These are phyloP conservation scores for Aureobasidium uvarum DNA, from an alignment of 2,329 filamentous ascomycete species.

Conservation along the genomic window DNA sequence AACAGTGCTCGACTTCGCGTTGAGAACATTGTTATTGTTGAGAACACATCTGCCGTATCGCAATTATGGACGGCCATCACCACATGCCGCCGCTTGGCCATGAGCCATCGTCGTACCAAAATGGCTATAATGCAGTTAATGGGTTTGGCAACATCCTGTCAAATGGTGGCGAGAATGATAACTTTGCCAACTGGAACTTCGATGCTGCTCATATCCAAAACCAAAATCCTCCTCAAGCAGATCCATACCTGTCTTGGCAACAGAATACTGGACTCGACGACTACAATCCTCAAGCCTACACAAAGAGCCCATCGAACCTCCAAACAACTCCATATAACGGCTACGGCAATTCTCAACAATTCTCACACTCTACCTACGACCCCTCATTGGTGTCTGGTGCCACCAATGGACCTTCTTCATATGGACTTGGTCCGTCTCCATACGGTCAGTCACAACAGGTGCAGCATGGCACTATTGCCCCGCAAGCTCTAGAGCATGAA, in stretches of 20 bases:
- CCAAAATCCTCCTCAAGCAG: conserved; percentile 27
- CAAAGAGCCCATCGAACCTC: conserved; percentile 29
- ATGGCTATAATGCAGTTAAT: conserved; percentile 31
- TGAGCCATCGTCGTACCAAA: conserved; percentile 31
- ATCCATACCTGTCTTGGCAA: conserved; percentile 30
- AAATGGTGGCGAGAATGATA: conserved; percentile 24
- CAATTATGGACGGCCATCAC: conserved; percentile 28
- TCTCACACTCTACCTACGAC: conserved; percentile 26
- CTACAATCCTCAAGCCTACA: conserved; percentile 31
- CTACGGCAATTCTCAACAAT: conserved; percentile 29
- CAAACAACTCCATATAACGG: conserved; percentile 28
- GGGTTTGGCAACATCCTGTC: conserved; percentile 22
- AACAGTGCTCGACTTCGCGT: conserved; percentile 12
- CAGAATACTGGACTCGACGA: conserved; percentile 28
- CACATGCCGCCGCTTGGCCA: conserved; percentile 34
- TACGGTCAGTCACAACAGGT: conserved; percentile 29
- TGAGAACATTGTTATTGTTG: conserved; percentile 8
- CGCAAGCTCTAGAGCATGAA: conserved; percentile 35
- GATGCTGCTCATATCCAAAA: conserved; percentile 25
- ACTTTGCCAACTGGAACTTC: conserved; percentile 27
- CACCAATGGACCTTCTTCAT: conserved; percentile 8
- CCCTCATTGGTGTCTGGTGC: conserved; percentile 24
- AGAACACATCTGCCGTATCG: conserved; percentile 3
- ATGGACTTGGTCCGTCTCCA: conserved; percentile 15
- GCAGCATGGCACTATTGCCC: conserved; percentile 35